Evolutionary conservation across 2,329 filamentous ascomycete species (phyloP).

Genomic region (Microsporum audouinii): DNA sequence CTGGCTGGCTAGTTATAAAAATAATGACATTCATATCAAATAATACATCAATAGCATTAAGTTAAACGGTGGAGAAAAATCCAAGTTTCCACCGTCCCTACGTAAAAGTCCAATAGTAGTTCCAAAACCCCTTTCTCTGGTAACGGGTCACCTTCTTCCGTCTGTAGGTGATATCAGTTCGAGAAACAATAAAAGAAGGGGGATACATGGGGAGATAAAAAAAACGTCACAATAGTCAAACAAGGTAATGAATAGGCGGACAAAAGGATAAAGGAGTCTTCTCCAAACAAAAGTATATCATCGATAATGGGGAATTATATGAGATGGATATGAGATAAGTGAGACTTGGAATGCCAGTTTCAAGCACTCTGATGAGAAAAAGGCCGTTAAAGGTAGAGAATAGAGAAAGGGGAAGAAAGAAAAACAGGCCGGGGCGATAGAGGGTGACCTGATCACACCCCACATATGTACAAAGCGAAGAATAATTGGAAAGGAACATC

Average conservation of each 20-base stretch:
- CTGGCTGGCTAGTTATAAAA: too few relatives aligned
- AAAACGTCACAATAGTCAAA: not conserved
- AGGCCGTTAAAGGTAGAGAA: not conserved
- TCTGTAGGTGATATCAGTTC: not conserved
- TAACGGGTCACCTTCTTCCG: not conserved
- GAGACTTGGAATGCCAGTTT: not conserved
- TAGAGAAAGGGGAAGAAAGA: not conserved
- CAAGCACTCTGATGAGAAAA: not conserved
- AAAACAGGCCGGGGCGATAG: not conserved
- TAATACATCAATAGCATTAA: not conserved
- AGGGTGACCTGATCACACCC: not conserved
- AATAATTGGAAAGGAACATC: not conserved
- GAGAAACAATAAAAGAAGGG: not conserved
- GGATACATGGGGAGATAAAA: not conserved
- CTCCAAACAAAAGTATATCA: not conserved
- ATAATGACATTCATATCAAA: not conserved
- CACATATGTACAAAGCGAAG: conserved; percentile 3
- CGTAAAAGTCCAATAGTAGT: not conserved
- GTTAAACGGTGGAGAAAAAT: not conserved
- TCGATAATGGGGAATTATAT: not conserved
- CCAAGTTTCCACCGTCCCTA: not conserved
- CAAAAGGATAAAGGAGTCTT: not conserved
- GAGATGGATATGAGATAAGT: not conserved
- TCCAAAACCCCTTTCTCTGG: not conserved
- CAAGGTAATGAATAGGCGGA: not conserved